Percentiles rank a stretch among this genome's conserved stretches.
Conservation (phyloP, 495 filamentous ascomycete species). For the Coniosporium apollinis region DNA sequence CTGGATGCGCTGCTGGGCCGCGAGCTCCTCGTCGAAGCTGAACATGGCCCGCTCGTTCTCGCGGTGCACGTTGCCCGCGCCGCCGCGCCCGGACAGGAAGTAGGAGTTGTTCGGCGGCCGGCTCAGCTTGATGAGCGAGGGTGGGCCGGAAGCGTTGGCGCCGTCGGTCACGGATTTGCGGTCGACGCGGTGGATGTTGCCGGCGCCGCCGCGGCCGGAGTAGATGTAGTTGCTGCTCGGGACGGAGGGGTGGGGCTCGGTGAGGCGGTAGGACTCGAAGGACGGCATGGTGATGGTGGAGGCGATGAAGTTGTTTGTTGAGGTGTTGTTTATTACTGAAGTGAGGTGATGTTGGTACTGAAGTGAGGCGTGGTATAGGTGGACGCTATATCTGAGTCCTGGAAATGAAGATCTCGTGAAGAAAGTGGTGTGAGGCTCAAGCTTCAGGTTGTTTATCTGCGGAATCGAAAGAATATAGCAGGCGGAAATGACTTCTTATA, state of each 20-base stretch:
- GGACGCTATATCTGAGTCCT: too few species aligned
- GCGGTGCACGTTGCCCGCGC: slow-evolving; percentile 72
- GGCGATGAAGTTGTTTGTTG: slow-evolving; percentile 16
- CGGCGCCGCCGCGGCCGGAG: slow-evolving; percentile 74
- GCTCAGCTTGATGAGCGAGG: slow-evolving; percentile 27
- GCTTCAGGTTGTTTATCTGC: too few species aligned
- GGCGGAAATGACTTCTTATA: slow-evolving; percentile 3
- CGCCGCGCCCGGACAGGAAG: slow-evolving; percentile 73
- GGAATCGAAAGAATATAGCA: too few species aligned
- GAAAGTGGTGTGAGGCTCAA: too few species aligned
- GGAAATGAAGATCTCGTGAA: too few species aligned
- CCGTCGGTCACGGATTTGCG: slow-evolving; percentile 40
- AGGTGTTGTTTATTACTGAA: slow-evolving; percentile 5
- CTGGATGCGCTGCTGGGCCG: slow-evolving; percentile 43
- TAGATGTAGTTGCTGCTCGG: slow-evolving; percentile 42
- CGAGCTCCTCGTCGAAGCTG: slow-evolving; percentile 84
- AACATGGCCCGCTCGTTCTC: slow-evolving; percentile 57
- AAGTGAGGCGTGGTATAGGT: too few species aligned
- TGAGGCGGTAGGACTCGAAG: slow-evolving; percentile 42
- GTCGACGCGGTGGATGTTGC: slow-evolving; percentile 60
- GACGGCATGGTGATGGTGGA: slow-evolving; percentile 11
- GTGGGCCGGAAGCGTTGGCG: slow-evolving; percentile 36
- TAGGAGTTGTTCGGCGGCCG: slow-evolving; percentile 27
- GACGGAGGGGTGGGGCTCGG: slow-evolving; percentile 66
- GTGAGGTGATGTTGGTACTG: not conserved